These are phyloP conservation scores for Lipomyces starkeyi DNA, from an alignment of 805 yeast species.

Conservation along the genomic window DNA sequence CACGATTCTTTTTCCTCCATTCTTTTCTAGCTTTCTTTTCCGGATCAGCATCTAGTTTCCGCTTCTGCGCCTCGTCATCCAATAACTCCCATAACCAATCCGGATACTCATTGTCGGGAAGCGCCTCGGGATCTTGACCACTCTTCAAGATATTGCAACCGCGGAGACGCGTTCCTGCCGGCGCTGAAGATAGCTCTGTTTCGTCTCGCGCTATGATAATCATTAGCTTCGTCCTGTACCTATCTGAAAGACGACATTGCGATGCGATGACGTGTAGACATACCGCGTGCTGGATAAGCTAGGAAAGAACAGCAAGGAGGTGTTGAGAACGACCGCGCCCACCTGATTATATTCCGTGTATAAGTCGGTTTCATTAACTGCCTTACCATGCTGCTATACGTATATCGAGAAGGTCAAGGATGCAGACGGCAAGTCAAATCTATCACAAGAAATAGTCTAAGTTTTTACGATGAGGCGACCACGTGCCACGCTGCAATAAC, in stretches of 20 bases:
- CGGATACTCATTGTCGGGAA: constrained; percentile 88
- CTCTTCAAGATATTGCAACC: constrained; percentile 75
- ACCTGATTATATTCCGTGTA: background rate
- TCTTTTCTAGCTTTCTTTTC: constrained; percentile 71
- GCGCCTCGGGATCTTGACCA: constrained; percentile 87
- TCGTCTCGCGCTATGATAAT: background rate
- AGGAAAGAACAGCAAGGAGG: constrained; percentile 3
- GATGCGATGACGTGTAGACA: background rate
- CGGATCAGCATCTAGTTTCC: constrained; percentile 63
- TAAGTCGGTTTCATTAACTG: background rate
- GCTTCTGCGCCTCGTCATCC: constrained; percentile 67
- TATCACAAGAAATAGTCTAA: too few species aligned
- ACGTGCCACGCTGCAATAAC: too few species aligned
- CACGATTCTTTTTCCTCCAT: constrained; percentile 70
- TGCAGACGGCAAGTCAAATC: background rate
- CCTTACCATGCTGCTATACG: background rate
- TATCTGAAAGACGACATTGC: background rate
- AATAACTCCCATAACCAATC: constrained; percentile 91
- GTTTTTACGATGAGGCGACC: too few species aligned
- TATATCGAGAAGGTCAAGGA: background rate
- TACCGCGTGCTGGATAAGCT: background rate
- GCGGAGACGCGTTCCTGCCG: constrained; percentile 60
- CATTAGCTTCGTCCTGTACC: background rate
- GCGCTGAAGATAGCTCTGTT: constrained; percentile 9
- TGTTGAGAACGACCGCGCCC: background rate